These are phyloP conservation scores for Pascua sp. DNA, from an alignment of 1,284 basidiomycete genomes.

Conservation along the genomic window DNA sequence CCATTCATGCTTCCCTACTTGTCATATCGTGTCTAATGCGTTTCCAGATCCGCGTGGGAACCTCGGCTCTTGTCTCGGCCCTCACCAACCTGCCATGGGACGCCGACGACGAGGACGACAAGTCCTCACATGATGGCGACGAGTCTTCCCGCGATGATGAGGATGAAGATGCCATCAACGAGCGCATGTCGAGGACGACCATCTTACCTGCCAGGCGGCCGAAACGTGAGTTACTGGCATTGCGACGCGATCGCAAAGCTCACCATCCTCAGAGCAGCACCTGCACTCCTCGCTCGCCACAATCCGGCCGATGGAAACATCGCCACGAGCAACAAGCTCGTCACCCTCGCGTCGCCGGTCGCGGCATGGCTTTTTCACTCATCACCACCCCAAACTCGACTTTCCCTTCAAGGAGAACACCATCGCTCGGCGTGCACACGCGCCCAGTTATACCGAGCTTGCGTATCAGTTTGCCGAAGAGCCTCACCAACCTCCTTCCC, in stretches of 20 bases:
- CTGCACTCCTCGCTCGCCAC: constrained; percentile 43
- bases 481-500: too few relatives aligned
- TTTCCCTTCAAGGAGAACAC: constrained; percentile 45
- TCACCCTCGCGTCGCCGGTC: too few relatives aligned
- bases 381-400: constrained; percentile 3
- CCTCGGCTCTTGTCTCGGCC: constrained; percentile 45
- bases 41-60: constrained; percentile 42
- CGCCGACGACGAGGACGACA: constrained; percentile 19
- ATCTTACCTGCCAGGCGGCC: constrained; percentile 16
- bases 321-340: too few relatives aligned
- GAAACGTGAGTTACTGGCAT: constrained; percentile 12
- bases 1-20: too few relatives aligned
- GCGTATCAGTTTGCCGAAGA: constrained; percentile 30
- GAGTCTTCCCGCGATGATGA: constrained; percentile 12
- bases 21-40: neutral
- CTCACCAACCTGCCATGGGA: constrained; percentile 44
- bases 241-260: neutral
- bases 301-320: constrained; percentile 32
- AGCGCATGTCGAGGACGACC: neutral
- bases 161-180: constrained; percentile 4
- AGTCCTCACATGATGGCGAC: constrained; percentile 12
- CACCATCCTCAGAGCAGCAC: constrained; percentile 17
- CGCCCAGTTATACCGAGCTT: constrained; percentile 30
- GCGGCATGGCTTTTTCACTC: too few relatives aligned
- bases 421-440: constrained; percentile 35